Evolutionary conservation across 495 filamentous ascomycete species (phyloP).

Genomic region (Thermochaetoides thermophila): DNA sequence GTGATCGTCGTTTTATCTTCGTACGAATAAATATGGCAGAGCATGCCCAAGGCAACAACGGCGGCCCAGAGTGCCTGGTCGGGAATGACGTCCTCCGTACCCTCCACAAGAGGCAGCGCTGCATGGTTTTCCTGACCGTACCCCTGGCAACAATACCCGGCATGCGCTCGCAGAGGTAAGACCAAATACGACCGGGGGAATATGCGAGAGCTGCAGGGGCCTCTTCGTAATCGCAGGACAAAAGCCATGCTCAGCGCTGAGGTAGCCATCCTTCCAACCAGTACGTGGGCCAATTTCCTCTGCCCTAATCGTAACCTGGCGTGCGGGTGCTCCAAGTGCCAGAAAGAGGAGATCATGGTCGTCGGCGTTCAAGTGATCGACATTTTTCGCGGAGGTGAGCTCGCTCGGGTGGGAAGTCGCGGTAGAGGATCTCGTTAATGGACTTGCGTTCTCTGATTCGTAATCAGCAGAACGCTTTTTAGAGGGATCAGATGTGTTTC

Average conservation of each 20-base stretch:
- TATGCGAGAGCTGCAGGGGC: constrained; percentile 30
- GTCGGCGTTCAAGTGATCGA: constrained; percentile 30
- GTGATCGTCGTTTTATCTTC: constrained; percentile 36
- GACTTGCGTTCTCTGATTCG: constrained; percentile 19
- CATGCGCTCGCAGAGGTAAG: constrained; percentile 38
- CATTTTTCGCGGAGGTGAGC: constrained; percentile 20
- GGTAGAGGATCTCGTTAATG: constrained; percentile 25
- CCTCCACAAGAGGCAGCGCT: constrained; percentile 32
- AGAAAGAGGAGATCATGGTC: constrained; percentile 34
- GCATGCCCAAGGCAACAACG: constrained; percentile 33
- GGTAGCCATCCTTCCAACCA: constrained; percentile 40
- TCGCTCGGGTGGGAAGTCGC: constrained; percentile 18
- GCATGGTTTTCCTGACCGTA: constrained; percentile 31
- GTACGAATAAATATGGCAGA: constrained; percentile 37
- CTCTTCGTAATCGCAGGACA: constrained; percentile 35
- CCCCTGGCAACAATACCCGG: constrained; percentile 36
- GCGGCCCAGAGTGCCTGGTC: constrained; percentile 39
- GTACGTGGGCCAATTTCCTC: constrained; percentile 36
- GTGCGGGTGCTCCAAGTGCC: constrained; percentile 35
- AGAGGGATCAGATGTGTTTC: constrained; percentile 1
- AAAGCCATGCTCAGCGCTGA: constrained; percentile 35
- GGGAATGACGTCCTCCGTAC: constrained; percentile 32
- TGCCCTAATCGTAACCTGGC: constrained; percentile 36
- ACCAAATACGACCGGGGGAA: constrained; percentile 37
- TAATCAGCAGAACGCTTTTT: neutral